These are phyloP conservation scores for Colletotrichum agaves DNA, from an alignment of 2,329 filamentous ascomycete species.

Conservation along the genomic window DNA sequence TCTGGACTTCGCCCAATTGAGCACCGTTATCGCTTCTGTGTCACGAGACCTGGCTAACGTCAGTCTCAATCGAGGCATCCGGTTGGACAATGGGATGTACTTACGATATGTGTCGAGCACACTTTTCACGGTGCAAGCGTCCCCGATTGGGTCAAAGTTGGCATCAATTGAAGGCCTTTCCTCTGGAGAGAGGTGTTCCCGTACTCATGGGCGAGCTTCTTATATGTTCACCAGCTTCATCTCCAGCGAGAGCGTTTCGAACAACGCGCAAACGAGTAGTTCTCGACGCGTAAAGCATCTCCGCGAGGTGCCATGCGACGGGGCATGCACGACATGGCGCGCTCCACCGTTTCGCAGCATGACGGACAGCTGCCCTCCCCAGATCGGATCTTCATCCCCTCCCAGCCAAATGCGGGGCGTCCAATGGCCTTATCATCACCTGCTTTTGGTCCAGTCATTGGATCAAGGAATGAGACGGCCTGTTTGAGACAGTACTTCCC, in stretches of 20 bases:
- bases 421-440: constrained; percentile 7
- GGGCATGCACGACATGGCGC: constrained; percentile 31
- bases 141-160: not conserved
- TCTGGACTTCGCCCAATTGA: constrained; percentile 5
- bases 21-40: not conserved
- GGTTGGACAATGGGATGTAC: not conserved
- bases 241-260: not conserved
- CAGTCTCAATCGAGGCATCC: constrained; percentile 5
- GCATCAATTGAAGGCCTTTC: constrained; percentile 1
- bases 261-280: not conserved
- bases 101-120: not conserved
- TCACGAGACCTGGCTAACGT: not conserved
- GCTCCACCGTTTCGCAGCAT: constrained; percentile 21
- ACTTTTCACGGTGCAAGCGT: not conserved
- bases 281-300: not conserved
- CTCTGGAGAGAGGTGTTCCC: not conserved
- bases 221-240: not conserved
- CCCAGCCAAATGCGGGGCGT: constrained; percentile 1
- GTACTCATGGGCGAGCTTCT: not conserved
- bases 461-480: constrained; percentile 15
- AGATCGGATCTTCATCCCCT: constrained; percentile 13
- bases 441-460: constrained; percentile 6
- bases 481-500: not conserved
- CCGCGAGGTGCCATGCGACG: not conserved
- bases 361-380: constrained; percentile 27